Evolutionary conservation across 1,139 yeast species (phyloP).

Genomic region (Suhomyces wounanorum): DNA sequence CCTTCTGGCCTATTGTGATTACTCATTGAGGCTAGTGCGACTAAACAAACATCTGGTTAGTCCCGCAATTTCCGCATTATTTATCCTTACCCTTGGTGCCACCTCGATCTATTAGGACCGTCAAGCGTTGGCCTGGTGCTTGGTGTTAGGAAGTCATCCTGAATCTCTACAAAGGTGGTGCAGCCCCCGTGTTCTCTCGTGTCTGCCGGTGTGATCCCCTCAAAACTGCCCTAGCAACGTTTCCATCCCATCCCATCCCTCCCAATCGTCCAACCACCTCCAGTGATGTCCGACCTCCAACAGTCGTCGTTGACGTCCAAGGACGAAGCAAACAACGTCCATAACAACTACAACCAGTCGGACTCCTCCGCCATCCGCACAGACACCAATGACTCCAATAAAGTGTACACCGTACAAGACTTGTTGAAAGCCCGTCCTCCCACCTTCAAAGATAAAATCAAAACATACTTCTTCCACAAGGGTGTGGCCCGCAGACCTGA

Average conservation of each 20-base stretch:
- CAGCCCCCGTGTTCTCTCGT: neutral
- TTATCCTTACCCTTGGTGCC: neutral
- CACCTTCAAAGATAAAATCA: slow-evolving; percentile 29
- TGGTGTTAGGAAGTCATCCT: neutral
- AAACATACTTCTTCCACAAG: slow-evolving; percentile 30
- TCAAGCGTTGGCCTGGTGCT: neutral
- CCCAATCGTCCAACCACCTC: neutral
- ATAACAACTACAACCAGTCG: slow-evolving; percentile 5
- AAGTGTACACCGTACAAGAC: slow-evolving; percentile 20
- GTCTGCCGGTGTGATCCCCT: neutral
- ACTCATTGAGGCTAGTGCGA: neutral
- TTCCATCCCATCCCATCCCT: neutral
- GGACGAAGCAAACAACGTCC: slow-evolving; percentile 6
- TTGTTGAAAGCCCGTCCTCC: slow-evolving; percentile 35
- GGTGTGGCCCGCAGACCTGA: slow-evolving; percentile 39
- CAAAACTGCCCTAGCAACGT: neutral
- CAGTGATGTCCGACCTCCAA: slow-evolving; percentile 8
- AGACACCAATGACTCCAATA: slow-evolving; percentile 4
- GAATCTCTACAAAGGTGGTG: neutral
- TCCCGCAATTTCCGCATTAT: slow-evolving; percentile 1
- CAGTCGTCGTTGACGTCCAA: slow-evolving; percentile 11
- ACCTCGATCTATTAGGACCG: neutral
- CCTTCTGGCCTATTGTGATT: neutral
- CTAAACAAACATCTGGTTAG: neutral
- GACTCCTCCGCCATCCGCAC: slow-evolving; percentile 1